Evolutionary conservation across 306 rosid genomes (phyloP).

Genomic region (Hylodesmum podocarpum): DNA sequence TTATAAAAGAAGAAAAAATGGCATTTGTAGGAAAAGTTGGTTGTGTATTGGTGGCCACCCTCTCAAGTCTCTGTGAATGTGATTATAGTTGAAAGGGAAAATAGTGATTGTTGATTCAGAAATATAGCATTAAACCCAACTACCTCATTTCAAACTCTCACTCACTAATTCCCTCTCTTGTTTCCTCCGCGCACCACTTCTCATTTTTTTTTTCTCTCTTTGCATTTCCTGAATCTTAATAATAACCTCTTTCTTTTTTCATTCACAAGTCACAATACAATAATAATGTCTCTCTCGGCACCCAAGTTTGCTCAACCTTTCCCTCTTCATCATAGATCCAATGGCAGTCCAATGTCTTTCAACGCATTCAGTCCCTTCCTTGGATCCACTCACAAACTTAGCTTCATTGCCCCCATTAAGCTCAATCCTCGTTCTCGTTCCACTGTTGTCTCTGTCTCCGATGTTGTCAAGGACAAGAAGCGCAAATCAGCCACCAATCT

Average conservation of each 20-base stretch:
- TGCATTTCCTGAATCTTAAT: neutral
- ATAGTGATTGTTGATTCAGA: too few species aligned
- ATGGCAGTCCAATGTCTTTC: constrained; percentile 36
- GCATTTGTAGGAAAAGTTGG: constrained; percentile 24
- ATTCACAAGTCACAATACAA: neutral
- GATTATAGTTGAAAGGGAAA: too few species aligned
- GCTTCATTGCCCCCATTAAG: constrained; percentile 36
- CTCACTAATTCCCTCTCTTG: constrained; percentile 29
- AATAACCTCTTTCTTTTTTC: neutral
- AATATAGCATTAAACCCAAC: too few species aligned
- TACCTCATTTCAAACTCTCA: constrained; percentile 44
- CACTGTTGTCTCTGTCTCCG: constrained; percentile 55
- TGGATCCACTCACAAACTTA: constrained; percentile 59
- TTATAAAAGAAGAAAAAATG: too few species aligned
- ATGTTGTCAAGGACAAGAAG: constrained; percentile 56
- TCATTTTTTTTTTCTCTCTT: neutral
- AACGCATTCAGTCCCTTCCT: constrained; percentile 40
- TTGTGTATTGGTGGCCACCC: constrained; percentile 32
- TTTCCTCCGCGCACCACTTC: constrained; percentile 52
- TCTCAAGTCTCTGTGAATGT: neutral
- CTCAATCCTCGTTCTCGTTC: constrained; percentile 38
- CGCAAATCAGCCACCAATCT: constrained; percentile 53
- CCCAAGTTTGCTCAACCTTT: constrained; percentile 51
- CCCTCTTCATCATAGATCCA: constrained; percentile 68
- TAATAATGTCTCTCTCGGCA: constrained; percentile 58